Evolutionary conservation across 108 stramenopile genomes (phyloP), one percentile per base, ranked within the genome.

Genomic region (Stephanodiscus triporus): DNA sequence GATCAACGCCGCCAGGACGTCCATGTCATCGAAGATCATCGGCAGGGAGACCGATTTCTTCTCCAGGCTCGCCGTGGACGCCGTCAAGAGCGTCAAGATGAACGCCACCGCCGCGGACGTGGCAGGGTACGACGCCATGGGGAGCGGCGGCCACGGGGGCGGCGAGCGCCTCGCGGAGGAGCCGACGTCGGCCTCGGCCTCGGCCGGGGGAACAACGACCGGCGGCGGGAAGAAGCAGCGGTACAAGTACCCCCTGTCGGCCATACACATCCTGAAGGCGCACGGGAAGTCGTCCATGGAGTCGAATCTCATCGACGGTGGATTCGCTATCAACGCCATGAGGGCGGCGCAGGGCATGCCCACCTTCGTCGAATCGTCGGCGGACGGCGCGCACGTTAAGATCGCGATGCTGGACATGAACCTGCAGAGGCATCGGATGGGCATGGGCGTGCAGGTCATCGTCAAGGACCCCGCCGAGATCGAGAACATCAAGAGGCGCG

Each of bases 391-490:
- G 30, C 19, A 45, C 2, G 97, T 97, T 56, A 98, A 97, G 70
- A 98, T 99, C 84, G 98, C 97, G 47, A 82, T 98, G 68, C 71
- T 99, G 43, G 99, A 99, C 79, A 98, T 99, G 90, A 98, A 97
- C 77, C 88, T 99, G 54, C 98, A 99, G 84, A 86, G 97, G 16
- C 98, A 99, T 87, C 89, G 98, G 45, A 96, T 99, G 95, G 97
- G 93, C 63, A 97, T 99, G 97, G 99, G 99, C 43, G 95, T 99
- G 5, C 85, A 90, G 64, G 94, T 99, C 59, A 84, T 92, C 60
- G 91, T 98, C 43, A 94, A 90, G 62, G 94, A 96, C 78, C 93
- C 95, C 5, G 73, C 84, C 42, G 95, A 97, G 77, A 89, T 99
- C 66, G 99, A 99, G 73, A 89, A 83, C 37, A 98, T 99, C 86